Base-by-base conservation (phyloP, 2,329 filamentous ascomycete genomes). In the Colletotrichum sublineola region DNA sequence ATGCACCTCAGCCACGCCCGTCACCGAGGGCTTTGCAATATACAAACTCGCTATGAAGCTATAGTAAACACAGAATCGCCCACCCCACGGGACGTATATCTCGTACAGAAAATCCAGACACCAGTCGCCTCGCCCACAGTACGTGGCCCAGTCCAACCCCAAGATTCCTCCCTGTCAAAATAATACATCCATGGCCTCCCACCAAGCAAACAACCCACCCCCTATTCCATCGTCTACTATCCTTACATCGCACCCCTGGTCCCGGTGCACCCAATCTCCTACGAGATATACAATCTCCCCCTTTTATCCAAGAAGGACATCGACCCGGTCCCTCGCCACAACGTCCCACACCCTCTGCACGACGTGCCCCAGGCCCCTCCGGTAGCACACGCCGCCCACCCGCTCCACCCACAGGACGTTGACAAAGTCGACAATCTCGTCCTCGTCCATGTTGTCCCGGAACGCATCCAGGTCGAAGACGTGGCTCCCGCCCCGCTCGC, bases 321-420 rank as follows among this genome's bases (percentile, higher is more conserved):
- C 81, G 53, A 84, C 79, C 69, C 84, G 81, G 24, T 84, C 81
- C 71, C 78, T 79, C 7, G 80, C 80, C 53, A 84, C 80, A 5
- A 78, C 78, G 40, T 84, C 82, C 84, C 84, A 86, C 1, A 79
- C 81, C 73, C 79, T 80, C 68, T 80, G 77, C 58, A 85, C 64
- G 6, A 86, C 79, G 74, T 85, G 84, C 0, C 84, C 84, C 38
- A 86, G 77, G 3, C 84, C 84, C 38, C 84, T 75, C 24, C 84
- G 76, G 69, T 82, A 85, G 8, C 80, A 80, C 67, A 85, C 78
- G 20, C 80, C 83, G 12, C 83, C 82, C 29, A 85, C 84, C 33
- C 83, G 77, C 78, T 86, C 84, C 24, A 86, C 80, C 84, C 84
- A 86, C 42, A 86, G 74, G 50, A 86, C 84, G 38, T 86, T 86